Evolutionary conservation across 2,329 filamentous ascomycete genomes (phyloP).

Genomic region (Pseudopithomyces maydicus): DNA sequence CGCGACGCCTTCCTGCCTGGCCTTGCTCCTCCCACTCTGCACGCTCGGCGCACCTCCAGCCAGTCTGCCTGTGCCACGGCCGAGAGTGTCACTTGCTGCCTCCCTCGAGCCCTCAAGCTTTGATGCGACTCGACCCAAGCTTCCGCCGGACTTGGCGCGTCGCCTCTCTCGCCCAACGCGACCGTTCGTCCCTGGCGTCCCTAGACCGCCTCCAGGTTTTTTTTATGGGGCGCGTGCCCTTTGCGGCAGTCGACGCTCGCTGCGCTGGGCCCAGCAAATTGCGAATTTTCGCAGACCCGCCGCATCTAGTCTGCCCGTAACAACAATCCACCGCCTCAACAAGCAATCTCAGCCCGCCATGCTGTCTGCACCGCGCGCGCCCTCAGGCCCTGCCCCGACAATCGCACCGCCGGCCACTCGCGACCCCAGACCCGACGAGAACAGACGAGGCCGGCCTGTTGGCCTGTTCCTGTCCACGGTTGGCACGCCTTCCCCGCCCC

Average conservation of each 20-base stretch:
- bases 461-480: not conserved
- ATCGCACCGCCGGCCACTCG: too few relatives aligned
- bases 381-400: not conserved
- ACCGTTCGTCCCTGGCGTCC: not conserved
- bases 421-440: not conserved
- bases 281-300: conserved; percentile 4
- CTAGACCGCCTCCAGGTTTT: not conserved
- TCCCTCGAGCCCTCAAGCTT: too few relatives aligned
- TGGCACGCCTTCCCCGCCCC: not conserved
- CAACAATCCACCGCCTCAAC: not conserved
- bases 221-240: not conserved
- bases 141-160: conserved; percentile 2
- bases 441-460: not conserved
- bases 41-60: too few relatives aligned
- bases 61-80: too few relatives aligned
- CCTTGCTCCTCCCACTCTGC: too few relatives aligned
- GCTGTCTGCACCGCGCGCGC: too few relatives aligned
- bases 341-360: not conserved
- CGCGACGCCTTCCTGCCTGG: not conserved
- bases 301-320: not conserved
- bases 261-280: not conserved
- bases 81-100: too few relatives aligned
- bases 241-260: not conserved
- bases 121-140: conserved; percentile 2
- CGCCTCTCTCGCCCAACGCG: not conserved